Evolutionary conservation across 2,329 filamentous ascomycete genomes (phyloP).

Genomic region (Claviceps pazoutovae): DNA sequence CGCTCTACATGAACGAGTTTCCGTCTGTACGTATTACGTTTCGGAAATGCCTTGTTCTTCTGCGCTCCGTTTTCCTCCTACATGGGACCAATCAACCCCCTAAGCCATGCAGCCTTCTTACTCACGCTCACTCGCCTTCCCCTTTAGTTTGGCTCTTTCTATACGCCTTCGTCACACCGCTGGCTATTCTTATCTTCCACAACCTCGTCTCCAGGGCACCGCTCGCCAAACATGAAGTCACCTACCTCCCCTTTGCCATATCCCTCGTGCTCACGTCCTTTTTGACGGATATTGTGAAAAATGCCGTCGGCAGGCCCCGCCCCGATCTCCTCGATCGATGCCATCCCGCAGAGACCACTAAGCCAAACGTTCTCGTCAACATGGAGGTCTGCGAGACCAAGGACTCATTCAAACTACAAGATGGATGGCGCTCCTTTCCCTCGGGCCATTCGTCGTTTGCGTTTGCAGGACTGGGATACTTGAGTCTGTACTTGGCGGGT

Average conservation of each 20-base stretch:
- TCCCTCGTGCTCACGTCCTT: constrained; percentile 64
- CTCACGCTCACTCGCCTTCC: not conserved
- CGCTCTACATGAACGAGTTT: constrained; percentile 69
- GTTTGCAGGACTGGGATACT: constrained; percentile 65
- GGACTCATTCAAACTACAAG: constrained; percentile 55
- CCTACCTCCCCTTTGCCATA: constrained; percentile 67
- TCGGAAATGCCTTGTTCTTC: not conserved
- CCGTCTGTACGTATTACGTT: constrained; percentile 44
- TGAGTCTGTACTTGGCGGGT: constrained; percentile 55
- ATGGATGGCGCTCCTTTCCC: constrained; percentile 75
- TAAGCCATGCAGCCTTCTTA: not conserved
- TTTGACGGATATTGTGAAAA: constrained; percentile 85
- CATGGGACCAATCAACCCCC: not conserved
- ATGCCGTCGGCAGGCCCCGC: constrained; percentile 62
- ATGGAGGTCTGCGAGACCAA: constrained; percentile 61
- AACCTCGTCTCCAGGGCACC: constrained; percentile 47
- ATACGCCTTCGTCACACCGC: constrained; percentile 62
- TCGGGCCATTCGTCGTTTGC: constrained; percentile 68
- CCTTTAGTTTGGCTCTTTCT: constrained; percentile 55
- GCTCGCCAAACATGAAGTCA: constrained; percentile 71
- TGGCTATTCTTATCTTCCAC: constrained; percentile 52
- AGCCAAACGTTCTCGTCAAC: constrained; percentile 39
- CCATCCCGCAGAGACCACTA: constrained; percentile 44
- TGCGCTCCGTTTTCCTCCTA: not conserved
- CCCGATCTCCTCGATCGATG: constrained; percentile 60